These are phyloP conservation scores for Oenanthe javanica DNA, from an alignment of 140 eudicot species.

Conservation along the genomic window DNA sequence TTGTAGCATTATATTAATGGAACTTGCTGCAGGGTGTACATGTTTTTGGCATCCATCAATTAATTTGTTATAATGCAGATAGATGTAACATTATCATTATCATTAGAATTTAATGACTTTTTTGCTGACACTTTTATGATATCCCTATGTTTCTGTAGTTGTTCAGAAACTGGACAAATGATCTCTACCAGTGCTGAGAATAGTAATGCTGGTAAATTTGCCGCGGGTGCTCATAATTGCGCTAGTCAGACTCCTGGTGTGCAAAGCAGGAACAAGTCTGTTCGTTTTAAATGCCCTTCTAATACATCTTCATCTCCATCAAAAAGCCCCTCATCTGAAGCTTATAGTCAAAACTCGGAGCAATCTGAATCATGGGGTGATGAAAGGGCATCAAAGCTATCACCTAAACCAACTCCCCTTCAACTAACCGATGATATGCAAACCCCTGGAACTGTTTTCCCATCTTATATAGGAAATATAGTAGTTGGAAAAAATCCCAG, in stretches of 20 bases:
- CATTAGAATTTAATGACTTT: background rate
- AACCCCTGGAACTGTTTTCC: conserved; percentile 87
- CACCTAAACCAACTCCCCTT: conserved; percentile 84
- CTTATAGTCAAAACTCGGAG: conserved; percentile 28
- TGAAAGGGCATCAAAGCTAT: conserved; percentile 35
- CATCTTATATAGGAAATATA: conserved; percentile 32
- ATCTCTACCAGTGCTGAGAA: conserved; percentile 29
- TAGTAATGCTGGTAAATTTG: conserved; percentile 13
- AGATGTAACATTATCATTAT: background rate
- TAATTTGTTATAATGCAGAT: background rate
- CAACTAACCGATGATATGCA: conserved; percentile 65
- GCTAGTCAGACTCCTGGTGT: conserved; percentile 23
- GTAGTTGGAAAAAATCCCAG: conserved; percentile 40
- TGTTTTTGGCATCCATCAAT: background rate
- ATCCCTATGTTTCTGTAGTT: conserved; percentile 21
- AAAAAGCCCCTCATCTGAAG: conserved; percentile 36
- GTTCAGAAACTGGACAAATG: conserved; percentile 33
- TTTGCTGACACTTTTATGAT: background rate
- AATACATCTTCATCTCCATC: conserved; percentile 40
- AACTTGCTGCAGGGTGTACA: background rate
- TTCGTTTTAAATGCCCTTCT: conserved; percentile 39
- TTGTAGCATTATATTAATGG: background rate
- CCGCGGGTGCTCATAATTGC: background rate
- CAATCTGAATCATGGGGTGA: conserved; percentile 26
- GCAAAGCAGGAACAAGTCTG: conserved; percentile 41